Conservation (phyloP, 495 filamentous ascomycete species). For the Cudoniella acicularis region DNA sequence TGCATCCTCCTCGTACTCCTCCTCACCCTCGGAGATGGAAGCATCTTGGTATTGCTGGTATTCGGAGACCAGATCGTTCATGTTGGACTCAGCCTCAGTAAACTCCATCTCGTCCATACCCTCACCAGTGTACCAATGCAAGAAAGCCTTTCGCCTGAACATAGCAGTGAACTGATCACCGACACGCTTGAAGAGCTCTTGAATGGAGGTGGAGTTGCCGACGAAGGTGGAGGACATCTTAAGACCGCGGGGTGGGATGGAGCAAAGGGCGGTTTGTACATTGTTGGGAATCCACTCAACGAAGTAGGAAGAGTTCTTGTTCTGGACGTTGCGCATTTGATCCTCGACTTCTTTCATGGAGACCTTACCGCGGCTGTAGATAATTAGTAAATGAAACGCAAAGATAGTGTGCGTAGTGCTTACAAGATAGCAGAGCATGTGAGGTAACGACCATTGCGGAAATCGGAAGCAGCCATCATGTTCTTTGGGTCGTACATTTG, state of each 20-base stretch:
- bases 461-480: constrained; percentile 99
- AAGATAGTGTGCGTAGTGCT: constrained; percentile 25
- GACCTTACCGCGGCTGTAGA: constrained; percentile 80
- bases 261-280: constrained; percentile 99
- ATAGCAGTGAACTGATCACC: constrained; percentile 99
- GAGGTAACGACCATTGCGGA: constrained; percentile 98
- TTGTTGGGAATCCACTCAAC: constrained; percentile 99
- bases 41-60: constrained; percentile 99
- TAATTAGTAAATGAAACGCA: constrained; percentile 41
- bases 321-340: constrained; percentile 99
- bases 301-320: constrained; percentile 99
- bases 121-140: constrained; percentile 99
- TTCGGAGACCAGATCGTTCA: constrained; percentile 99
- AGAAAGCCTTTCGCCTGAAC: constrained; percentile 99
- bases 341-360: constrained; percentile 99
- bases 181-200: constrained; percentile 99
- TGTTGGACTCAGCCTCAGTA: constrained; percentile 99
- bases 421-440: constrained; percentile 98
- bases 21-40: constrained; percentile 70
- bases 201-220: constrained; percentile 98
- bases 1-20: constrained; percentile 60
- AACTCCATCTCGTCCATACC: constrained; percentile 99
- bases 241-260: constrained; percentile 93
- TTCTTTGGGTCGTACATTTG: constrained; percentile 99
- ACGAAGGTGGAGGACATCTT: constrained; percentile 99